These are phyloP conservation scores for Rutstroemia sp. DNA, from an alignment of 2,329 filamentous ascomycete genomes.

Conservation along the genomic window DNA sequence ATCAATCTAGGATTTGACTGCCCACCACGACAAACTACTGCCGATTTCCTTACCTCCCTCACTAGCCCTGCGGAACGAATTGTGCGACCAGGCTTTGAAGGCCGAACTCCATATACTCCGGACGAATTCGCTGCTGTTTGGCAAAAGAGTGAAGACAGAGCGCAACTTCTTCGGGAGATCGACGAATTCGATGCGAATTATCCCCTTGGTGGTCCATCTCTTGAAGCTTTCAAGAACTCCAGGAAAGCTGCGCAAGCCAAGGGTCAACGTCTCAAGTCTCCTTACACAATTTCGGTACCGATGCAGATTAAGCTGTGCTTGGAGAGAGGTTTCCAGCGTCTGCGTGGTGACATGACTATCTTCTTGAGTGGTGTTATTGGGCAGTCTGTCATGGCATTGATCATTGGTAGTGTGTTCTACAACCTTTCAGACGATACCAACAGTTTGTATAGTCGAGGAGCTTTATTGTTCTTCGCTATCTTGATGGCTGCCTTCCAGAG, in stretches of 20 bases:
- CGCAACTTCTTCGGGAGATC: constrained; percentile 39
- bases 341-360: constrained; percentile 68
- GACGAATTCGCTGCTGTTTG: constrained; percentile 48
- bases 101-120: constrained; percentile 46
- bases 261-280: constrained; percentile 54
- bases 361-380: constrained; percentile 41
- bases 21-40: constrained; percentile 45
- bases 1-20: constrained; percentile 64
- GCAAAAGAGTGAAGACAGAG: constrained; percentile 38
- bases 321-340: constrained; percentile 69
- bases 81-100: constrained; percentile 47
- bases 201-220: constrained; percentile 25
- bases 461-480: constrained; percentile 61
- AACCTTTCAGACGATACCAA: constrained; percentile 45
- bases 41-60: constrained; percentile 72
- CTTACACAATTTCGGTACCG: constrained; percentile 70
- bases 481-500: constrained; percentile 58
- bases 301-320: constrained; percentile 77
- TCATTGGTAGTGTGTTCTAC: constrained; percentile 59
- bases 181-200: constrained; percentile 41
- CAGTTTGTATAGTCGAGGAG: constrained; percentile 54
- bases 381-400: constrained; percentile 45
- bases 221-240: constrained; percentile 34
- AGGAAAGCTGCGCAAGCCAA: constrained; percentile 30
- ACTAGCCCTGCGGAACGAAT: constrained; percentile 54